phyloP scores from a whole-genome alignment of 495 filamentous ascomycete genomes.

The Xylaria longipes region DNA sequence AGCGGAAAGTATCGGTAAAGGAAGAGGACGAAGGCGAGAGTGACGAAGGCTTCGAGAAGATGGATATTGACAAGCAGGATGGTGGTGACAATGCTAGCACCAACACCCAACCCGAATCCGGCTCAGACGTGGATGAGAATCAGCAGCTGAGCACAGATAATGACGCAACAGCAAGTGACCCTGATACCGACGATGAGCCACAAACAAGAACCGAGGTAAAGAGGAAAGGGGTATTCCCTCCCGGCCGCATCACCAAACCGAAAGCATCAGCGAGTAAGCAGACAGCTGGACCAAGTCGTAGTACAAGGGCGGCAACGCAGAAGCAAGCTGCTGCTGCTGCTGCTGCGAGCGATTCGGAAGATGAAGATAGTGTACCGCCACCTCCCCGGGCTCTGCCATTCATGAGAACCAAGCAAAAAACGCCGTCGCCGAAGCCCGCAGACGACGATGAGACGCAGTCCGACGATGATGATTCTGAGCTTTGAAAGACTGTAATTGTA shows the following conservation, averaged over 20 bases:
- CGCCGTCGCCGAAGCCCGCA: conserved; percentile 30
- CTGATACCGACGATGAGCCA: conserved; percentile 52
- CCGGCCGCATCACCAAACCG: conserved; percentile 25
- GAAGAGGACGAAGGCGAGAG: conserved; percentile 51
- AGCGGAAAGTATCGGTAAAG: conserved; percentile 55
- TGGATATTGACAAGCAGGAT: conserved; percentile 59
- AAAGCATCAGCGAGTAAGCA: conserved; percentile 28
- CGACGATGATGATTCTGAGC: conserved; percentile 54
- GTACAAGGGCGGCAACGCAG: conserved; percentile 33
- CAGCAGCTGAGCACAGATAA: conserved; percentile 48
- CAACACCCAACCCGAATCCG: background rate
- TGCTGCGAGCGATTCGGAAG: conserved; percentile 18
- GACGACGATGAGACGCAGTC: conserved; percentile 51
- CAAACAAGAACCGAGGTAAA: conserved; percentile 33
- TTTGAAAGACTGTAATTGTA: conserved; percentile 34
- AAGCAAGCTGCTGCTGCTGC: conserved; percentile 27
- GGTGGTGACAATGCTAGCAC: background rate
- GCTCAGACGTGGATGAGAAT: conserved; percentile 36
- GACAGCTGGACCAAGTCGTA: conserved; percentile 23
- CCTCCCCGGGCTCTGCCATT: conserved; percentile 43
- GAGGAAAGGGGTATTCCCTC: conserved; percentile 10
- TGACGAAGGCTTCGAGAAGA: conserved; percentile 61
- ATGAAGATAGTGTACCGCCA: conserved; percentile 31
- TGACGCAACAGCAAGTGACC: conserved; percentile 51
- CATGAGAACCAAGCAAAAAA: conserved; percentile 34